These are phyloP conservation scores for Diplocarpon rosae DNA, from an alignment of 2,329 filamentous ascomycete genomes.

Conservation along the genomic window DNA sequence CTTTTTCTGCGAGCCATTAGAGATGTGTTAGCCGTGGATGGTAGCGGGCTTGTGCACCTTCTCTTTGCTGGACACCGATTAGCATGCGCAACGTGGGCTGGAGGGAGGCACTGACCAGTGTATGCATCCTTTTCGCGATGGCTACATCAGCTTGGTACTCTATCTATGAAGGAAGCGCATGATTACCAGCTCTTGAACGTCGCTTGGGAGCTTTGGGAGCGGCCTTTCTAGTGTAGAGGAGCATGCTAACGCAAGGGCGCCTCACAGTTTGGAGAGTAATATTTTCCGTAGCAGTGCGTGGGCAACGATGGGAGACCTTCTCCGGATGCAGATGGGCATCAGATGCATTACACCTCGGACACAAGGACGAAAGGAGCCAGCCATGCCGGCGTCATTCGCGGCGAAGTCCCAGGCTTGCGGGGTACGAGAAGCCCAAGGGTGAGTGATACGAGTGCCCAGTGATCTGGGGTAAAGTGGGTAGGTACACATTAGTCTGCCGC, in stretches of 20 bases:
- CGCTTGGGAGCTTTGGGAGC: conserved; percentile 47
- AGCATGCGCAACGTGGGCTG: conserved; percentile 3
- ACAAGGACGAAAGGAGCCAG: too few species aligned
- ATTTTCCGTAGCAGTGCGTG: too few species aligned
- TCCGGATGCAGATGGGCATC: too few species aligned
- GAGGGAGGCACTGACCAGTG: conserved; percentile 21
- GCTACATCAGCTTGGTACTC: conserved; percentile 10
- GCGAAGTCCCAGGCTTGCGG: too few species aligned
- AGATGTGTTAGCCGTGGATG: conserved; percentile 3
- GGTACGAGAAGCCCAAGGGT: too few species aligned
- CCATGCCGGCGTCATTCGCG: too few species aligned
- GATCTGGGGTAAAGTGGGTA: too few species aligned
- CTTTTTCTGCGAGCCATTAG: conserved; percentile 25
- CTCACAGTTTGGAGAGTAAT: too few species aligned
- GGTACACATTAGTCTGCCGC: too few species aligned
- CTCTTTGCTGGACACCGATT: conserved; percentile 24
- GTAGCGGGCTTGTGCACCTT: conserved; percentile 18
- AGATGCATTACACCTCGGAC: too few species aligned
- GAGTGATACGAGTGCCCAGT: too few species aligned
- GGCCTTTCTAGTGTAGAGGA: conserved; percentile 47
- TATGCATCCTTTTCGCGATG: conserved; percentile 22
- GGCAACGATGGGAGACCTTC: too few species aligned
- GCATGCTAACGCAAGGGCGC: conserved; percentile 30
- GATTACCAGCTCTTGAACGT: conserved; percentile 47
- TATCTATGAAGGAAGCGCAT: not conserved